Evolutionary conservation across 768 basidiomycete genomes (phyloP).

Genomic region (Boletus speciosus): DNA sequence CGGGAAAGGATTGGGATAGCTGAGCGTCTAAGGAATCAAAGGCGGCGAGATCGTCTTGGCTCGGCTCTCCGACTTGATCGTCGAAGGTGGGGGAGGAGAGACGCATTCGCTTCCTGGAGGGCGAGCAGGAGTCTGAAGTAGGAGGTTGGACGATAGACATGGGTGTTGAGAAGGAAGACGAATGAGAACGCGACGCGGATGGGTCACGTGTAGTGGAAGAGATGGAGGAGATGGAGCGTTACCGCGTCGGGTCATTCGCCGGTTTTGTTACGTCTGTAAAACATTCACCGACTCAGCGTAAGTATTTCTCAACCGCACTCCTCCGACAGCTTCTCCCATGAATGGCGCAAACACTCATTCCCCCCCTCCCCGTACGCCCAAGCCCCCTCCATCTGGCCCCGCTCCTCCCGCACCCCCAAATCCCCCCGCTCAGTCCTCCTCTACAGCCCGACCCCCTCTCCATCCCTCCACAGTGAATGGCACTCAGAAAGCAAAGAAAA

Average conservation of each 20-base stretch:
- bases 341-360: constrained; percentile 36
- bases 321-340: constrained; percentile 33
- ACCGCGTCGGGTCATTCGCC: not conserved
- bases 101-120: constrained; percentile 55
- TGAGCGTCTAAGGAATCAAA: constrained; percentile 50
- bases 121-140: constrained; percentile 20
- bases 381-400: constrained; percentile 55
- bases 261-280: constrained; percentile 4
- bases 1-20: constrained; percentile 35
- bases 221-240: not conserved
- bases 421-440: constrained; percentile 36
- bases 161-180: not conserved
- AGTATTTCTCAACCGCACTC: constrained; percentile 18
- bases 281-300: constrained; percentile 24
- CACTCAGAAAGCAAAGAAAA: constrained; percentile 64
- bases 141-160: not conserved
- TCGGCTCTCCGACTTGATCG: constrained; percentile 46
- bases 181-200: constrained; percentile 1
- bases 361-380: constrained; percentile 34
- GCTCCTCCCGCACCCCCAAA: constrained; percentile 43
- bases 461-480: constrained; percentile 40
- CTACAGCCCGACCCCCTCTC: constrained; percentile 39
- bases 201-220: constrained; percentile 15
- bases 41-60: constrained; percentile 52
- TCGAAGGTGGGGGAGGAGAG: constrained; percentile 68